phyloP scores from a whole-genome alignment of 805 yeast species.

The Jamesozyma rosinii region DNA sequence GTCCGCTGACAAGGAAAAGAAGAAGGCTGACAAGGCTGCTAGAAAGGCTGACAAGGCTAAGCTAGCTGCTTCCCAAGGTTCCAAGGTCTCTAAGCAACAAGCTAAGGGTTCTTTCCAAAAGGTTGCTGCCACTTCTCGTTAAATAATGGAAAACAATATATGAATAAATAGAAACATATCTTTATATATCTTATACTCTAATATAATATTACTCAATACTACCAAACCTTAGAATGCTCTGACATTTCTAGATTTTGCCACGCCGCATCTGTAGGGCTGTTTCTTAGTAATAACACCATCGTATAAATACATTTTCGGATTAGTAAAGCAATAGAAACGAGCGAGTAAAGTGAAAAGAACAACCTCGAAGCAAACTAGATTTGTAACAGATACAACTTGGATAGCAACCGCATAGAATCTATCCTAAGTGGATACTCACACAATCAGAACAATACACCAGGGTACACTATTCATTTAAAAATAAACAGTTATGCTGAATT shows the following conservation, averaged over 20 bases:
- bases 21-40: slow-evolving; percentile 85
- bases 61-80: slow-evolving; percentile 64
- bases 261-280: too few relatives aligned
- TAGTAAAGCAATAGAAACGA: too few relatives aligned
- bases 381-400: too few relatives aligned
- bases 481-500: neutral
- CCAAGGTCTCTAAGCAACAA: slow-evolving; percentile 86
- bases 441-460: neutral
- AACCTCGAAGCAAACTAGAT: too few relatives aligned
- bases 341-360: too few relatives aligned
- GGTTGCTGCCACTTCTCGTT: slow-evolving; percentile 95
- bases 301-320: too few relatives aligned
- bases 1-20: slow-evolving; percentile 73
- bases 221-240: too few relatives aligned
- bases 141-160: slow-evolving; percentile 29
- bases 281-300: too few relatives aligned
- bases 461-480: neutral
- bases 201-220: neutral
- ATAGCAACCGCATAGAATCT: too few relatives aligned
- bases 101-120: slow-evolving; percentile 97
- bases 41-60: slow-evolving; percentile 92
- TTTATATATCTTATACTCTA: slow-evolving; percentile 1
- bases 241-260: too few relatives aligned
- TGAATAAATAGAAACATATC: neutral
- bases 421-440: too few relatives aligned